Evolutionary conservation across 148 eudicot genomes (phyloP), one percentile per base, ranked within the genome.

Genomic region (Chenopodium formosanum): DNA sequence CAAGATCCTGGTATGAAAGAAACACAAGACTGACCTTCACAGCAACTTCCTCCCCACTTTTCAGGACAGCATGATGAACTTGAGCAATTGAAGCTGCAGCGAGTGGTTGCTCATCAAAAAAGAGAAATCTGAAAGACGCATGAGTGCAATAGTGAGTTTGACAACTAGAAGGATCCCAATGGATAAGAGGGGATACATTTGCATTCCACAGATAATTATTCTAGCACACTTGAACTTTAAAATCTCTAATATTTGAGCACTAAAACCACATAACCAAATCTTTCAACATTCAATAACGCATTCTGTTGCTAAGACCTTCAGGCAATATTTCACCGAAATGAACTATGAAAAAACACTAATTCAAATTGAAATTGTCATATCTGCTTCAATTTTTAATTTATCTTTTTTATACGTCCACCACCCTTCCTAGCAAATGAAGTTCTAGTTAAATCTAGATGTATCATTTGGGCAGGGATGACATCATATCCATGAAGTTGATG

Each of bases 11-110:
- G 14, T 44, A 44, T 40, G 14, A 14, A 46, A 11, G 46, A 70
- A n/a, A 63, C 31, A n/a, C 47, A 2, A 7, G 25, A 79, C 89
- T 68, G 78, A 93, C 98, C 97, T 95, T 95, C 70, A 95, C 91
- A 78, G 96, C 98, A 63, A 92, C 98, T 90, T 95, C 94, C 81
- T 90, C 89, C 56, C 84, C 82, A 75, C 82, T 90, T 80, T 87
- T 90, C 84, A 93, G 83, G 70, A 92, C 65, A 80, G 94, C 98
- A 80, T 60, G 94, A 87, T 95, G 98, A 80, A 95, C 98, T 91
- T 95, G 98, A 81, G 96, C 96, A 86, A 95, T 93, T 56, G 98
- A 95, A 74, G 97, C 98, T 83, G 98, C 97, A 78, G 98, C 97
- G 82, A 95, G 84, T 9, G 98, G 98, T 80, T 85, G 84, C 82